phyloP scores from a whole-genome alignment of 2,329 filamentous ascomycete genomes.

The Xylaria multiplex region DNA sequence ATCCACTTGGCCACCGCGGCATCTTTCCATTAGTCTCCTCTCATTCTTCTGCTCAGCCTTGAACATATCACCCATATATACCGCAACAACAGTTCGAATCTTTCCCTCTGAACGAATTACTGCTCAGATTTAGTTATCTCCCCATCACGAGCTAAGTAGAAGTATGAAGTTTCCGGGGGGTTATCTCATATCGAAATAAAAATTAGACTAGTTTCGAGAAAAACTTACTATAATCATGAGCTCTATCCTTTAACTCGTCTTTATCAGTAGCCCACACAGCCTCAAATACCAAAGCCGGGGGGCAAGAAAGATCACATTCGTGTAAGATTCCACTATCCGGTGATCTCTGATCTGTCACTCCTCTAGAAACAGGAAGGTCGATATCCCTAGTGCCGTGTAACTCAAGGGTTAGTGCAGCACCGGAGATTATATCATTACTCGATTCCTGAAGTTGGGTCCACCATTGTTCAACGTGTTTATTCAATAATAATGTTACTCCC shows the following conservation, averaged over 20 bases:
- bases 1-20: constrained; percentile 3
- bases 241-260: background rate
- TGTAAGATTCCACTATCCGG: constrained; percentile 15
- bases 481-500: background rate
- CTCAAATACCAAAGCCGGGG: constrained; percentile 16
- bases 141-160: background rate
- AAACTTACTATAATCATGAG: constrained; percentile 14
- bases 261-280: background rate
- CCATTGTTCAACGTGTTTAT: background rate
- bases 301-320: background rate
- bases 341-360: background rate
- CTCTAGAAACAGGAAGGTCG: background rate
- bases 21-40: background rate
- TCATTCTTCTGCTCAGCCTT: constrained; percentile 14
- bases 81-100: constrained; percentile 12
- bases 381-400: background rate
- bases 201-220: background rate
- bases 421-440: background rate
- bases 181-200: background rate
- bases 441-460: background rate
- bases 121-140: background rate
- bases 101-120: constrained; percentile 1
- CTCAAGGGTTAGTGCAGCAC: background rate
- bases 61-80: constrained; percentile 8
- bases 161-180: too few relatives aligned